Percentiles rank a stretch among this genome's conserved stretches.
Evolutionary conservation across 441 rosid species (phyloP).

Genomic region (Syzygium syzygioides): DNA sequence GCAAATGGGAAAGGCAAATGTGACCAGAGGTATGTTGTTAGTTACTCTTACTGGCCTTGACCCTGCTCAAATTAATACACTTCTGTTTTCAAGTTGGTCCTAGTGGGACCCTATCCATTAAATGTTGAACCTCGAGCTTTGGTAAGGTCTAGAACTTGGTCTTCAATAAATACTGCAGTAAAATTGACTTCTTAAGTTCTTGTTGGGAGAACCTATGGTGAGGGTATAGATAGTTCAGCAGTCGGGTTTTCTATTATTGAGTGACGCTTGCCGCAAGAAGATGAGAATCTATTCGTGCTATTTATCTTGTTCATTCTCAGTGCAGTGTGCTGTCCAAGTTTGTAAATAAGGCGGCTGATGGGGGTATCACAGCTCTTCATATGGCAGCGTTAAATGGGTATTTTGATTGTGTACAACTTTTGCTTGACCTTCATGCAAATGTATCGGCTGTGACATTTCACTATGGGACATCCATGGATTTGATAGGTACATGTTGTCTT

Average conservation of each 20-base stretch:
- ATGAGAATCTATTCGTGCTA: neutral
- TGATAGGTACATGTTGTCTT: conserved; percentile 52
- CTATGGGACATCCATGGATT: conserved; percentile 96
- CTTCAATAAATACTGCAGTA: neutral
- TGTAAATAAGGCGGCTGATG: conserved; percentile 95
- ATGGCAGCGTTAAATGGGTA: conserved; percentile 95
- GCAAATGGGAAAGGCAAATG: conserved; percentile 37
- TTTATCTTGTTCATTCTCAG: conserved; percentile 12
- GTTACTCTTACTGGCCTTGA: neutral
- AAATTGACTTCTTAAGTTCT: neutral
- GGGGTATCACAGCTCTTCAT: conserved; percentile 95
- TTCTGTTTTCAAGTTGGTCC: neutral
- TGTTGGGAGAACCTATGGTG: neutral
- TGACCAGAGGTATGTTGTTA: conserved; percentile 45
- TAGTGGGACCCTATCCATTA: neutral
- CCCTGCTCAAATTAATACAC: neutral
- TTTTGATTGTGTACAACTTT: conserved; percentile 92
- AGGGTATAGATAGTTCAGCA: neutral
- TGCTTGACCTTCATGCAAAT: conserved; percentile 86
- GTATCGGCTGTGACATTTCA: conserved; percentile 79
- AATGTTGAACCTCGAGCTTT: neutral
- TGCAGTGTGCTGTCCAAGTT: conserved; percentile 79
- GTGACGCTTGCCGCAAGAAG: neutral
- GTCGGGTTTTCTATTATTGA: neutral
- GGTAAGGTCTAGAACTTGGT: neutral